Base-by-base conservation (phyloP, 1,284 basidiomycete species). In the Peniophora sp. region DNA sequence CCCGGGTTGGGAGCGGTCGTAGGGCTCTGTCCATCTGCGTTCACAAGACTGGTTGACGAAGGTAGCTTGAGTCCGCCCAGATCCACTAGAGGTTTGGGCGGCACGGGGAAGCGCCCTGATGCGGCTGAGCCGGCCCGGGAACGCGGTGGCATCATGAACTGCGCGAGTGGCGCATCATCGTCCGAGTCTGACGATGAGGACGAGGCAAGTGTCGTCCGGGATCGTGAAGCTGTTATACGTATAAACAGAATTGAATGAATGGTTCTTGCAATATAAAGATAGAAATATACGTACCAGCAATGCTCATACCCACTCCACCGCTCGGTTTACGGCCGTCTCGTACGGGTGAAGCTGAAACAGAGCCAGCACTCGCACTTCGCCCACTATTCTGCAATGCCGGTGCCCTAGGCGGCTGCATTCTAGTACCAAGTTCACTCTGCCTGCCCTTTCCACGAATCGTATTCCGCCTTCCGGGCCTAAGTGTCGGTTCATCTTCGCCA, bases 11-110 rank as follows among this genome's bases (percentile, higher is more conserved):
- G 8, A 20, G 16, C 38, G 38, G 5, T 41, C 38, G 38, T 8
- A n/a, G 6, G 6, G 38, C 38, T n/a, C 8, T 6, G 16, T n/a
- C n/a, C 38, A 20, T 41, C 38, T 5, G 38, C 19, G 8, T n/a
- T 41, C 8, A 17, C 19, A 16, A n/a, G 38, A n/a, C n/a, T n/a
- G 6, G 38, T 20, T 6, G 38, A n/a, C 16, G 38, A 41, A n/a
- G 59, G 58, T 12, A 57, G 55, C 20, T 48, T 51, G 36, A 70
- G 55, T 49, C 56, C 53, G 22, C 65, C 68, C 51, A 78, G 72
- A 53, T 79, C 78, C 22, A 79, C 76, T 22, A 79, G 65, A 0
- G 78, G 78, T 55, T 74, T 77, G 11, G 63, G 27, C 11, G 69
- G 69, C 47, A 62, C 59, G 24, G 67, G 64, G 35, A 59, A 56